phyloP scores from a whole-genome alignment of 225 moss, liverwort and hornwort species.

The Polytrichum formosum region DNA sequence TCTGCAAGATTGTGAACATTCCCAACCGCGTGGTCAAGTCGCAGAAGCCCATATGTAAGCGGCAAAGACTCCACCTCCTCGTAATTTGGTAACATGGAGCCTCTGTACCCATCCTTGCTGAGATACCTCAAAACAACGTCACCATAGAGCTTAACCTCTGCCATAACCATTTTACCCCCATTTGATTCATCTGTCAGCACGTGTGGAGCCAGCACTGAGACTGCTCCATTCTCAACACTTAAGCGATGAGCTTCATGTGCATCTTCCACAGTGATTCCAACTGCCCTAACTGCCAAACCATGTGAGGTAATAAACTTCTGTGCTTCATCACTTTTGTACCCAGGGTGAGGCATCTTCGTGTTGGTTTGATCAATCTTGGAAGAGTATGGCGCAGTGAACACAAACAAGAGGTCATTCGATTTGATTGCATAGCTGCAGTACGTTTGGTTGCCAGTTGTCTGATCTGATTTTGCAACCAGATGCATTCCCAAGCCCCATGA shows the following conservation, averaged over 20 bases:
- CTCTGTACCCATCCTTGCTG: slow-evolving; percentile 80
- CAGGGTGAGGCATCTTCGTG: slow-evolving; percentile 61
- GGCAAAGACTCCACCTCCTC: slow-evolving; percentile 77
- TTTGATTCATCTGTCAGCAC: slow-evolving; percentile 42
- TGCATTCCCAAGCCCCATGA: slow-evolving; percentile 98
- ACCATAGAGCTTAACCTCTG: slow-evolving; percentile 80
- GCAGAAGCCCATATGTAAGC: slow-evolving; percentile 68
- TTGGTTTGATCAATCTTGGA: slow-evolving; percentile 67
- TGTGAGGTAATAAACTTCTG: slow-evolving; percentile 54
- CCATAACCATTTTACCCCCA: slow-evolving; percentile 61
- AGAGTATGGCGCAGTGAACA: slow-evolving; percentile 87
- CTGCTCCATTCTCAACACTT: slow-evolving; percentile 73
- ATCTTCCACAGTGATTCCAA: slow-evolving; percentile 81
- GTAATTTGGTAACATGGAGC: slow-evolving; percentile 78
- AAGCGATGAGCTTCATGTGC: slow-evolving; percentile 55
- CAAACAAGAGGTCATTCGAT: slow-evolving; percentile 74
- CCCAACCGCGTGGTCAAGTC: slow-evolving; percentile 80
- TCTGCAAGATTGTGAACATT: slow-evolving; percentile 64
- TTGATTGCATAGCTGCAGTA: slow-evolving; percentile 84
- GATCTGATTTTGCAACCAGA: slow-evolving; percentile 91
- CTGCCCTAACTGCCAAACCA: slow-evolving; percentile 80
- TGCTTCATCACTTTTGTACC: slow-evolving; percentile 55
- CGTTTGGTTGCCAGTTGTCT: slow-evolving; percentile 86
- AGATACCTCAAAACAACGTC: slow-evolving; percentile 86
- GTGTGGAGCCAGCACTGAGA: slow-evolving; percentile 59